Conservation (phyloP, 306 rosid species). For the Pachyrhizus erosus region DNA sequence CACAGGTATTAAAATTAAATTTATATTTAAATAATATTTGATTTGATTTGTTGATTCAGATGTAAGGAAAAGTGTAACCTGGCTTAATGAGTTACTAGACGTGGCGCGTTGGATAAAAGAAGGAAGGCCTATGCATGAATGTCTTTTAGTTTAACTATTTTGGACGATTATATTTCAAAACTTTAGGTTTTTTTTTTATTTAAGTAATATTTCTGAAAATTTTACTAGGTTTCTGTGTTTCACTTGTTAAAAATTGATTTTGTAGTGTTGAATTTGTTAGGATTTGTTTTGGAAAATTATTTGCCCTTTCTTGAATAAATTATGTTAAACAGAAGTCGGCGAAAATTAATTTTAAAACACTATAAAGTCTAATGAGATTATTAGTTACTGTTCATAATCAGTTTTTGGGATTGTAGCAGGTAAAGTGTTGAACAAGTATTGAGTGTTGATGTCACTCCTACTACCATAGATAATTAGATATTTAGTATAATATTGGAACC, state of each 20-base stretch:
- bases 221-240: neutral
- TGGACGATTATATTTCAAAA: neutral
- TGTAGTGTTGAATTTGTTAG: neutral
- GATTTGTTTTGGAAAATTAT: neutral
- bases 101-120: neutral
- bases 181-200: neutral
- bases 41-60: neutral
- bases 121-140: neutral
- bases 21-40: neutral
- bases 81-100: neutral
- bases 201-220: neutral
- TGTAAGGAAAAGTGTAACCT: slow-evolving; percentile 1
- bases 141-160: neutral
- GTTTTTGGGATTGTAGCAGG: slow-evolving; percentile 15
- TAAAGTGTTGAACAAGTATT: neutral
- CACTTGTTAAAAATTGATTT: neutral
- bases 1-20: neutral
- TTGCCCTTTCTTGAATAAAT: neutral
- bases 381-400: neutral
- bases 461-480: neutral
- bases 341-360: neutral
- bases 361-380: neutral
- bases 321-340: neutral
- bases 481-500: neutral
- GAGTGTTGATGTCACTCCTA: neutral